Evolutionary conservation across 495 filamentous ascomycete species (phyloP), one percentile per base, ranked within the genome.

Genomic region (Sordaria brevicollis): DNA sequence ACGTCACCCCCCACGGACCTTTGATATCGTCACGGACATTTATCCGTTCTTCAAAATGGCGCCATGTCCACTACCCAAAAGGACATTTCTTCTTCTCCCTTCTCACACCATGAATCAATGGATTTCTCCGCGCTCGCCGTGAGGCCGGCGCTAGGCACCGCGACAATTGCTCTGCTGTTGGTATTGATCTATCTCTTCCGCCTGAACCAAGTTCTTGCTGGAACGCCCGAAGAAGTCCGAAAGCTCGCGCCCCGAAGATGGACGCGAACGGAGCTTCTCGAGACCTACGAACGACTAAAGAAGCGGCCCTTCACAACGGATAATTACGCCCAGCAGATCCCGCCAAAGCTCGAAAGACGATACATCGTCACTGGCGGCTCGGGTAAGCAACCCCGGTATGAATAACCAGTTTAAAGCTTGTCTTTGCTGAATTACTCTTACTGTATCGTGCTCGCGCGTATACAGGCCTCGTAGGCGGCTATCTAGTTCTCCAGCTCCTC

Each of bases 341-440:
- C 86, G 1, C 84, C 83, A 8, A 87, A 84, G 71, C 80, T 87
- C 65, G 77, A 82, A 10, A 80, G 87, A 11, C 83, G 86, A 10
- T 88, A 89, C 68, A 75, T 89, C 34, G 78, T 88, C 54, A 85
- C 86, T 25, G 86, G 87, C 19, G 87, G 87, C 65, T 83, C 85
- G 9, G 86, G 86, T 88, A 66, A 75, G 85, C 83, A 57, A 21
- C 41, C n/a, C n/a, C 34, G 33, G 21, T 11, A 15, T 67, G 11
- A 57, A 25, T 34, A 10, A n/a, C 38, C 37, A 19, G 25, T n/a
- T n/a, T n/a, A n/a, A 25, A 15, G 11, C 35, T 3, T 36, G 31
- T 37, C 65, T 49, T 65, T 49, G 54, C 21, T 66, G 57, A 70
- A 36, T 65, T n/a, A 13, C 2, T 9, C n/a, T n/a, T n/a, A n/a